Evolutionary conservation across 192 early-diverging fungal species (phyloP).

Genomic region (Podila clonocystis): DNA sequence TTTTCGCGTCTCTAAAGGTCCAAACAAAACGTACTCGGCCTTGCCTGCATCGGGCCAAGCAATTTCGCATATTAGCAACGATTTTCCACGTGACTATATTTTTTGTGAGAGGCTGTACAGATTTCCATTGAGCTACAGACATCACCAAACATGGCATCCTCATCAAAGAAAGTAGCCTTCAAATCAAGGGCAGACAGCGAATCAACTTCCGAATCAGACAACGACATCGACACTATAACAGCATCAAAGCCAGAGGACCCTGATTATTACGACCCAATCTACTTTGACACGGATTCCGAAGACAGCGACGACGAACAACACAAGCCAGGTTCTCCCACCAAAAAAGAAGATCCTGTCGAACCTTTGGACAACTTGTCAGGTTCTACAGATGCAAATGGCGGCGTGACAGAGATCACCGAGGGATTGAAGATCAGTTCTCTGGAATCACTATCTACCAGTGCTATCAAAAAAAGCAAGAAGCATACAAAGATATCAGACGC

Average conservation of each 20-base stretch:
- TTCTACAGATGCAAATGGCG: neutral
- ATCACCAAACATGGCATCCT: too few relatives aligned
- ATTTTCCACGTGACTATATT: too few relatives aligned
- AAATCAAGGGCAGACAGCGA: neutral
- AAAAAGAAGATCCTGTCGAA: neutral
- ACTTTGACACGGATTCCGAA: conserved; percentile 61
- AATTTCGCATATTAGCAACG: too few relatives aligned
- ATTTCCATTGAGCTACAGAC: too few relatives aligned
- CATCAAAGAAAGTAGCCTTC: neutral
- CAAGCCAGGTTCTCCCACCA: neutral
- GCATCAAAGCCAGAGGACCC: conserved; percentile 18
- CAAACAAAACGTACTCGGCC: too few relatives aligned
- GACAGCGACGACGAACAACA: conserved; percentile 25
- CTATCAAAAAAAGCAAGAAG: conserved; percentile 26
- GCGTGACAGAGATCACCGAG: conserved; percentile 15
- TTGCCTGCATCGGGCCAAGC: too few relatives aligned
- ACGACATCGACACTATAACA: conserved; percentile 3
- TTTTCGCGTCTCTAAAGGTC: too few relatives aligned
- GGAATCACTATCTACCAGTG: neutral
- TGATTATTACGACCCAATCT: conserved; percentile 61
- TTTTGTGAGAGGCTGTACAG: too few relatives aligned
- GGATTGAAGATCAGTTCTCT: conserved; percentile 3
- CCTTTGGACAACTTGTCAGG: too few relatives aligned
- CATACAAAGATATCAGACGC: conserved; percentile 47
- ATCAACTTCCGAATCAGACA: conserved; percentile 13